A percentile compares a stretch with the other conserved stretches of the same genome.
phyloP scores from a whole-genome alignment of 2,329 filamentous ascomycete species.

The Monilinia aucupariae region DNA sequence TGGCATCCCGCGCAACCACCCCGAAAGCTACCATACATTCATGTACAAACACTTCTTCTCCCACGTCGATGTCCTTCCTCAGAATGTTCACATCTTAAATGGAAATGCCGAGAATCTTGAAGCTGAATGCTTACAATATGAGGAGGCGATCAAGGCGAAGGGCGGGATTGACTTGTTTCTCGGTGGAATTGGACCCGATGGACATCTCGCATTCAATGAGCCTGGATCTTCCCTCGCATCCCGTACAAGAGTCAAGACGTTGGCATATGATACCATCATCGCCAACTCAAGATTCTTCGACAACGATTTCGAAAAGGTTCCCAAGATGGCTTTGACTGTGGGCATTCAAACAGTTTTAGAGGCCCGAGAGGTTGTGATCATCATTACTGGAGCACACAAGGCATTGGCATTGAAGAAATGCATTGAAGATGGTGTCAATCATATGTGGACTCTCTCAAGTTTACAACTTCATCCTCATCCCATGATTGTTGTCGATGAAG shows the following conservation, averaged over 20 bases:
- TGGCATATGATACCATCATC: conserved; percentile 80
- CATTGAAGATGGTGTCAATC: conserved; percentile 76
- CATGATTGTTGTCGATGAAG: conserved; percentile 78
- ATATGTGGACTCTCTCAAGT: conserved; percentile 85
- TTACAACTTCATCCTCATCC: conserved; percentile 76
- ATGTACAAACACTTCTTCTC: conserved; percentile 94
- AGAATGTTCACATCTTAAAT: conserved; percentile 79
- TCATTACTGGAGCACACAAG: conserved; percentile 78
- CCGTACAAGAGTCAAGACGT: conserved; percentile 76
- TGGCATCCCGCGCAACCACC: conserved; percentile 73
- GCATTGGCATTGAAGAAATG: conserved; percentile 72
- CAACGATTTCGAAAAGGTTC: conserved; percentile 67
- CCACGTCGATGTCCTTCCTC: conserved; percentile 72
- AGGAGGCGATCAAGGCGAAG: conserved; percentile 65
- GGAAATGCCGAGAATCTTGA: conserved; percentile 72
- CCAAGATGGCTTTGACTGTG: conserved; percentile 77
- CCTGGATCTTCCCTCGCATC: conserved; percentile 73
- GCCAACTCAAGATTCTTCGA: conserved; percentile 82
- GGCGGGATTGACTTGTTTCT: conserved; percentile 84
- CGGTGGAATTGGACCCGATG: conserved; percentile 78
- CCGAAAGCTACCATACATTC: conserved; percentile 83
- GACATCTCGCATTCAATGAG: conserved; percentile 88
- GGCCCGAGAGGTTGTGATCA: conserved; percentile 73
- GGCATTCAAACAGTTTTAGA: conserved; percentile 80
- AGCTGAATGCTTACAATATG: conserved; percentile 73